Base-by-base conservation (phyloP, 768 basidiomycete genomes). In the Naganishia vishniacii region DNA sequence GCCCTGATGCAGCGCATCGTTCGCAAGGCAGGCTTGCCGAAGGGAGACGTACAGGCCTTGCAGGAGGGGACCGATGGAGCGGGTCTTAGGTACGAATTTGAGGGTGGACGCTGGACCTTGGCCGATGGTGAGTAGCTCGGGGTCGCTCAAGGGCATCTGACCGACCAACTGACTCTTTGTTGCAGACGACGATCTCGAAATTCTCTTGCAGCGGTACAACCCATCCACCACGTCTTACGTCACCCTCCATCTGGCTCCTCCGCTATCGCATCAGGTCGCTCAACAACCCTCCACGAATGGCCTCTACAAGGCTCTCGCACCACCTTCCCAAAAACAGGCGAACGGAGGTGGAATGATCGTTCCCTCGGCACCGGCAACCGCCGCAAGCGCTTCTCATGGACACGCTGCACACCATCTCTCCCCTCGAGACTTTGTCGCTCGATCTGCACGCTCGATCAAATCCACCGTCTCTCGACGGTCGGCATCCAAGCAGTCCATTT, bases 31-130 rank as follows among this genome's bases (percentile, higher is more conserved):
- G 68, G 66, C 1, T 20, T 71, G 20, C n/a, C 34, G 3, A 11
- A 59, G 18, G 37, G 66, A 6, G 65, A 64, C 1, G 60, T 3
- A 15, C 46, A 48, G 25, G 62, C 59, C 1, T 28, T 72, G 16
- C 68, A 69, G 20, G 65, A 64, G 18, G 66, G 69, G 20, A 66
- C 69, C 31, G 68, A 69, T 18, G 68, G 69, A n/a, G 65, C 69
- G 13, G 69, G 89, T 84, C 79, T 94, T 49, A 90, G 91, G 71
- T 97, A 97, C 73, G 84, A 88, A 66, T 92, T 84, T 80, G 84
- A 85, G 68, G 83, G 85, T 15, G 80, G 84, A 0, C 75, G 89
- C 51, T 95, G 89, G 89, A 87, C 88, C 71, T 78, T 97, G 12
- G 90, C 94, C 73, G 92, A 97, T 72, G 91, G 91, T 88, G 71